Evolutionary conservation across 2,329 filamentous ascomycete genomes (phyloP), one percentile per base, ranked within the genome.

Genomic region (Exophiala sp.): DNA sequence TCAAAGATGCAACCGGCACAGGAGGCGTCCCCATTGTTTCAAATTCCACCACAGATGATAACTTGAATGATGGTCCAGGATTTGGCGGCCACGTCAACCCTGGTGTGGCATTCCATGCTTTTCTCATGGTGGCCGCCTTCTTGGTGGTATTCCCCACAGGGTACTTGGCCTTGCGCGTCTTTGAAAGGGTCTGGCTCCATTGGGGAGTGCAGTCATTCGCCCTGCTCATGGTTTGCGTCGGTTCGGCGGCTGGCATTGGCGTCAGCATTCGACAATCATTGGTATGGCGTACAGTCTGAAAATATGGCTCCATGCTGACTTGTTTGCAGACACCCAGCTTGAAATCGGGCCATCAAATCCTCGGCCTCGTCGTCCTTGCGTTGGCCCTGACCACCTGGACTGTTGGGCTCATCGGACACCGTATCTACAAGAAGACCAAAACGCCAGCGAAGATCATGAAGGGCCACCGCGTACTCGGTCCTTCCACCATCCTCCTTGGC

Each of bases 381-480:
- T 73, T 78, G 46, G 67, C 84, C 47, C 65, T 85, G 12, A 69
- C 64, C 4, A 81, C 85, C 61, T 77, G 82, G 55, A 66, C 71
- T 1, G 65, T 85, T 11, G 83, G 83, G 24, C 72, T 79, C 57
- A 59, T 82, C 51, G 79, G 84, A 60, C 82, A 85, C 62, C 70
- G 74, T 43, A 71, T 78, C 35, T 82, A 73, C 65, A 78, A 75
- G 62, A 70, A 73, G 65, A 81, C 78, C 2, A 69, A 77, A 52
- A 55, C 72, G 18, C 68, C 77, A 1, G 80, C 80, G 21, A 73
- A 74, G 59, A 72, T 82, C 33, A 64, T 63, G 48, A 77, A 71
- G 14, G 69, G 79, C 20, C 83, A 86, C 66, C 68, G 80, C 16
- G 82, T 81, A 77, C 69, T 83, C 2, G 83, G 83, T 2, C 76